Conservation (phyloP, 768 basidiomycete species). For the Russula sp. region DNA sequence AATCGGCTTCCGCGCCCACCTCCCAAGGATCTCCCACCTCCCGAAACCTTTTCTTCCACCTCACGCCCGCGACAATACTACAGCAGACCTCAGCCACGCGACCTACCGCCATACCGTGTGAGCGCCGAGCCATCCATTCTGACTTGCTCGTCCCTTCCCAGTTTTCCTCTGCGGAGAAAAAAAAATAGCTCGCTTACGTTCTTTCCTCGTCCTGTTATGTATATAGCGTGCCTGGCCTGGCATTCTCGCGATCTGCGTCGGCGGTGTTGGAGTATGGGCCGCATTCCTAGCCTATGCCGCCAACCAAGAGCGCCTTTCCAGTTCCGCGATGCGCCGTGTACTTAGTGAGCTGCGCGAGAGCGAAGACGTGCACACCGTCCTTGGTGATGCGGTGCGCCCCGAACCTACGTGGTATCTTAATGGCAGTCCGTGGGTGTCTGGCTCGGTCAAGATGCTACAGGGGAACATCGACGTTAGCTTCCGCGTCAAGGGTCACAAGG, state of each 20-base stretch:
- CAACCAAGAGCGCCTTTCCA: slow-evolving; percentile 75
- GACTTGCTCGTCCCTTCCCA: not conserved
- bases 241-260: slow-evolving; percentile 46
- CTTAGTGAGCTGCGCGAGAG: slow-evolving; percentile 57
- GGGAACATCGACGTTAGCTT: slow-evolving; percentile 79
- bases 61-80: slow-evolving; percentile 48
- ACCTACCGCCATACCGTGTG: slow-evolving; percentile 47
- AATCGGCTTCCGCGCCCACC: slow-evolving; percentile 28
- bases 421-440: slow-evolving; percentile 68
- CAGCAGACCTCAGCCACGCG: slow-evolving; percentile 41
- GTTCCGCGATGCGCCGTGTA: slow-evolving; percentile 68
- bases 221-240: slow-evolving; percentile 56
- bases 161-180: not conserved
- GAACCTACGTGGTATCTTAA: slow-evolving; percentile 74
- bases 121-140: not conserved
- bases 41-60: slow-evolving; percentile 45
- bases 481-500: slow-evolving; percentile 67
- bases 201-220: too few relatives aligned
- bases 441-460: slow-evolving; percentile 66
- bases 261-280: slow-evolving; percentile 63
- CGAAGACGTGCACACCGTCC: slow-evolving; percentile 45
- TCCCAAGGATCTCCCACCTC: slow-evolving; percentile 19
- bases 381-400: slow-evolving; percentile 65
- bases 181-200: not conserved
- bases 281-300: slow-evolving; percentile 66